Evolutionary conservation across 2,329 filamentous ascomycete species (phyloP), one percentile per base, ranked within the genome.

Genomic region (Laburnicola sp.): DNA sequence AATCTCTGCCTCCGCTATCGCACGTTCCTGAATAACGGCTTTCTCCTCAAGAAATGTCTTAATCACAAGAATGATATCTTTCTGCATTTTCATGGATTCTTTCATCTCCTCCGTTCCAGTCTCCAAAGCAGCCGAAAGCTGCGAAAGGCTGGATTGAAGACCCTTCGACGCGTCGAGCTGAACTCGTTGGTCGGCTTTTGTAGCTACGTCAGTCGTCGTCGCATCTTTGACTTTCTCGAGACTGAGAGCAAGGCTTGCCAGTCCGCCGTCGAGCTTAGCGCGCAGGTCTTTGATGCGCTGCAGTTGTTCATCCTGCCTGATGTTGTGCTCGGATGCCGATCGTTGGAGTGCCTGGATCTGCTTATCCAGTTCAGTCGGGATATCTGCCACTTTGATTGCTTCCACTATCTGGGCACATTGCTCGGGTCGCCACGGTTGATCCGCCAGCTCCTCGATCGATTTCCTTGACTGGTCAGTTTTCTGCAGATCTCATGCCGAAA

Each of bases 351-450:
- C 45, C 10, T 30, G 9, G 16, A 48, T 48, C 25, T 48, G 45
- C 36, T 48, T 48, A 2, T 26, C 36, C 5, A 48, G 35, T 26
- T 48, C 45, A 27, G 45, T 23, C 3, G 45, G 45, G 22, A 48
- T 40, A 25, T 48, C 45, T n/a, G 45, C 45, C n/a, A 41, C 28
- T 25, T 21, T n/a, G 21, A 48, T 48, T 2, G 45, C 45, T 31
- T 48, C 45, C 9, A 48, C 27, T 22, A 48, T 48, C 27, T 48
- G 36, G 10, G 9, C 26, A 11, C 21, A 22, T 22, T 48, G 45
- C 3, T 25, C 27, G 10, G 11, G 45, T 22, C 25, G 45, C 16
- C 31, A 30, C 8, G 35, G 36, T n/a, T 48, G 10, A 9, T 48
- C 11, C 10, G 36, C n/a, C 23, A 22, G 16, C 2, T n/a, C 16